Evolutionary conservation across 192 early-diverging fungal genomes (phyloP).

Genomic region (Podila minutissima): DNA sequence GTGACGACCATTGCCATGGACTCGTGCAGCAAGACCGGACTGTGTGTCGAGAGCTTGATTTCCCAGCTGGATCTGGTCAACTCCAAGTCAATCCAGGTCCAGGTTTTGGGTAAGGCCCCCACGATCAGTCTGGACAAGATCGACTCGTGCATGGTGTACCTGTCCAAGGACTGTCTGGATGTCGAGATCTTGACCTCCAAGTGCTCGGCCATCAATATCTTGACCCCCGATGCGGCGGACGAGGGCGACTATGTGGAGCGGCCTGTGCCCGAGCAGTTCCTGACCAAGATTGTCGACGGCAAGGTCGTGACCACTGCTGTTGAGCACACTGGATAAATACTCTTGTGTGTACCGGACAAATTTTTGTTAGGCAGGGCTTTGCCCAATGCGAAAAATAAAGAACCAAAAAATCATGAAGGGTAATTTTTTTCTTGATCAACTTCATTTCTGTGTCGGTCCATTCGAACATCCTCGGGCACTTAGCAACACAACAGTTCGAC

Average conservation of each 20-base stretch:
- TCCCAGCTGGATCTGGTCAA: slow-evolving; percentile 92
- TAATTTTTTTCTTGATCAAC: too few relatives aligned
- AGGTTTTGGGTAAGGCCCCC: slow-evolving; percentile 84
- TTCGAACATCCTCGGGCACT: too few relatives aligned
- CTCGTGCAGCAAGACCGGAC: slow-evolving; percentile 88
- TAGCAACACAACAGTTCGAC: too few relatives aligned
- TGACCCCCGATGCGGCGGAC: slow-evolving; percentile 76
- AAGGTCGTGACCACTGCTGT: slow-evolving; percentile 85
- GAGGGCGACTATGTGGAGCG: slow-evolving; percentile 80
- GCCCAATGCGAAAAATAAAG: background rate
- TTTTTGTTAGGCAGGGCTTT: background rate
- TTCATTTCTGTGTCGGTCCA: too few relatives aligned
- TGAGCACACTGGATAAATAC: slow-evolving; percentile 77
- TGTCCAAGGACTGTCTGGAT: slow-evolving; percentile 78
- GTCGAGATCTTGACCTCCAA: slow-evolving; percentile 95
- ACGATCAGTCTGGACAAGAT: slow-evolving; percentile 93
- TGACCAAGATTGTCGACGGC: slow-evolving; percentile 85
- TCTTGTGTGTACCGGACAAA: background rate
- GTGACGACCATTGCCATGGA: slow-evolving; percentile 90
- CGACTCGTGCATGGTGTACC: slow-evolving; percentile 91
- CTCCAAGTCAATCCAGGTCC: slow-evolving; percentile 87
- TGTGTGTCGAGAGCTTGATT: slow-evolving; percentile 86
- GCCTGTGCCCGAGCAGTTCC: slow-evolving; percentile 93
- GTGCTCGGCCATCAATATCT: slow-evolving; percentile 90
- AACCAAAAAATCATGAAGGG: background rate